phyloP scores from a whole-genome alignment of 805 yeast genomes.

The Barnettozyma populi region DNA sequence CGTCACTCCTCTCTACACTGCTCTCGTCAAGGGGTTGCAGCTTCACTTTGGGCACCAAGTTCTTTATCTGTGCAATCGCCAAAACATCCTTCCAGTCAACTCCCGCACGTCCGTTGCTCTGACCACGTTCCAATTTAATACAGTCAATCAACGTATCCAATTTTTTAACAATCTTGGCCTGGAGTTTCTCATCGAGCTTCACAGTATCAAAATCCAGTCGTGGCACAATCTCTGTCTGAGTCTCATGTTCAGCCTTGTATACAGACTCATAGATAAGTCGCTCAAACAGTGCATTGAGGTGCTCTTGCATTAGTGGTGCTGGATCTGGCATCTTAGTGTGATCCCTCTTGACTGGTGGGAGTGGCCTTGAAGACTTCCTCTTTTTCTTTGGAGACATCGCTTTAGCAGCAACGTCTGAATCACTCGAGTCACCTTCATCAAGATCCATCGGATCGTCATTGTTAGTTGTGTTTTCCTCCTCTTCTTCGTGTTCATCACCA shows the following conservation, averaged over 20 bases:
- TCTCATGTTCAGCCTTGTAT: not conserved
- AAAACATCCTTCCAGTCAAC: slow-evolving; percentile 1
- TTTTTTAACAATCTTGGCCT: not conserved
- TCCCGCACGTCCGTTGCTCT: not conserved
- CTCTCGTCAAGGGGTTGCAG: not conserved
- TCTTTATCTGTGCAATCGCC: not conserved
- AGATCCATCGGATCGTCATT: not conserved
- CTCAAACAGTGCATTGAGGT: not conserved
- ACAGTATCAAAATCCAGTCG: not conserved
- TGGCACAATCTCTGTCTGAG: not conserved
- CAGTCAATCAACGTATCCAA: not conserved
- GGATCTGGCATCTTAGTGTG: slow-evolving; percentile 1
- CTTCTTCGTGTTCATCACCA: slow-evolving; percentile 1
- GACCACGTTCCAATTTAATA: not conserved
- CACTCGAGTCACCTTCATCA: slow-evolving; percentile 3
- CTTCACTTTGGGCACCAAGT: not conserved
- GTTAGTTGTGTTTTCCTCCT: not conserved
- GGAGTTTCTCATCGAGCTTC: not conserved
- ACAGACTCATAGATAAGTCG: not conserved
- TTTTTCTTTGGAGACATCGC: not conserved
- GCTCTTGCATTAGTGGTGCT: not conserved
- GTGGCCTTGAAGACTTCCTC: not conserved
- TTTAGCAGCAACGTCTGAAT: not conserved
- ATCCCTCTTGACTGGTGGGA: not conserved
- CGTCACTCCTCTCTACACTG: not conserved